Conservation (phyloP, 2,329 filamentous ascomycete species). For the Pleoardoris graminearum region DNA sequence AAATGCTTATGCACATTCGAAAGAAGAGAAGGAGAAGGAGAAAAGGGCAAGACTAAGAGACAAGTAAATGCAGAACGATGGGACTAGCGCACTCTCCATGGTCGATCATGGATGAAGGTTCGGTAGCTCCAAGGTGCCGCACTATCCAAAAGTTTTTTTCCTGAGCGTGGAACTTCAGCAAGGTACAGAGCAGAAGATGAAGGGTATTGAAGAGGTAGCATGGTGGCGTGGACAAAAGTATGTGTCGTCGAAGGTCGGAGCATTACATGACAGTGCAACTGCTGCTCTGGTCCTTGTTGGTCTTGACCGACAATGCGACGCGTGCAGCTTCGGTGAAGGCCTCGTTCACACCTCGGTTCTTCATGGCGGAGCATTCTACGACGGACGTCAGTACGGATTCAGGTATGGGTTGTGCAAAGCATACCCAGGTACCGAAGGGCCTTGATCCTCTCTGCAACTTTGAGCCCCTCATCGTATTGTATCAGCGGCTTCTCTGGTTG, state of each 20-base stretch:
- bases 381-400: slow-evolving; percentile 10
- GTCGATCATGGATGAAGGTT: neutral
- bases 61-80: neutral
- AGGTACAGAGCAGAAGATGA: slow-evolving; percentile 3
- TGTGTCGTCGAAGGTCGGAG: neutral
- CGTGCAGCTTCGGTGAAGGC: slow-evolving; percentile 97
- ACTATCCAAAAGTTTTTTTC: slow-evolving; percentile 3
- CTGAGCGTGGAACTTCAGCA: neutral
- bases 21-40: neutral
- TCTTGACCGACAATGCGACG: slow-evolving; percentile 72
- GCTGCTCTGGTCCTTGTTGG: slow-evolving; percentile 52
- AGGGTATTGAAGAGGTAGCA: slow-evolving; percentile 8
- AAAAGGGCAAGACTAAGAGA: neutral
- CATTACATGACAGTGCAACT: slow-evolving; percentile 49
- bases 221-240: neutral
- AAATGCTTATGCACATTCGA: slow-evolving; percentile 5
- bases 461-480: slow-evolving; percentile 86
- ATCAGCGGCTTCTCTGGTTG: slow-evolving; percentile 66
- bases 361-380: slow-evolving; percentile 95
- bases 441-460: slow-evolving; percentile 87
- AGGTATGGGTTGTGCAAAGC: slow-evolving; percentile 14
- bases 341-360: slow-evolving; percentile 96
- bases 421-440: slow-evolving; percentile 85
- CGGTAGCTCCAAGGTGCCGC: neutral
- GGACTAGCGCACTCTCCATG: neutral